Evolutionary conservation across 371 early-diverging fungal genomes (phyloP).

Genomic region (Dichotomocladium elegans): DNA sequence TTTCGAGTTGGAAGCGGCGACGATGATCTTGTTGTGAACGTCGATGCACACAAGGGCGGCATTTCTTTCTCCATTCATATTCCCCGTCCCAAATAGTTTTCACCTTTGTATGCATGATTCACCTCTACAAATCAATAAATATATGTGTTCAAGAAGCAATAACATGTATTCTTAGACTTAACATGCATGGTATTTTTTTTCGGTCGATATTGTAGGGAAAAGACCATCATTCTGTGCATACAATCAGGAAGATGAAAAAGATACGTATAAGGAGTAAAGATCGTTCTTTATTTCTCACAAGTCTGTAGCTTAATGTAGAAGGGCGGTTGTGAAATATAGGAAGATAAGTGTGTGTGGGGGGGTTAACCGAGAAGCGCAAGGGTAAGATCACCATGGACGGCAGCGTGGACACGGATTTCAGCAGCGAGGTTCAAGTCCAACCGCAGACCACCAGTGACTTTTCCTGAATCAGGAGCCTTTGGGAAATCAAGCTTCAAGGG

Average conservation of each 20-base stretch:
- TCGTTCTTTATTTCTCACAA: too few relatives aligned
- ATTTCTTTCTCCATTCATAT: background rate
- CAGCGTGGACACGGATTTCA: slow-evolving; percentile 3
- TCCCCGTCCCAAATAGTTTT: background rate
- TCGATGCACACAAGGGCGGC: background rate
- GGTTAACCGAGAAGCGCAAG: slow-evolving; percentile 1
- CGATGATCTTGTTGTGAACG: background rate
- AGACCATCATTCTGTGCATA: too few relatives aligned
- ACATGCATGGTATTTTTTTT: too few relatives aligned
- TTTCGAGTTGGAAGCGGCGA: background rate
- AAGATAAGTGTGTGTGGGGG: too few relatives aligned
- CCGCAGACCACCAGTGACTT: slow-evolving; percentile 1
- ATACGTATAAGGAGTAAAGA: too few relatives aligned
- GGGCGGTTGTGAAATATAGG: too few relatives aligned
- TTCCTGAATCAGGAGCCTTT: background rate
- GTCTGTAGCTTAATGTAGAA: too few relatives aligned
- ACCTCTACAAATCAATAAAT: too few relatives aligned
- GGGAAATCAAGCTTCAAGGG: background rate
- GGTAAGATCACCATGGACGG: slow-evolving; percentile 10
- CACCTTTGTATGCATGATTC: background rate
- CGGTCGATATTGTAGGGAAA: too few relatives aligned
- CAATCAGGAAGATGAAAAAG: too few relatives aligned
- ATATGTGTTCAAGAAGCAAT: too few relatives aligned
- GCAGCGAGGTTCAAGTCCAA: slow-evolving; percentile 10
- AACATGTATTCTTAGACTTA: too few relatives aligned